Evolutionary conservation across 2,329 filamentous ascomycete genomes (phyloP), one percentile per base, ranked within the genome.

Genomic region (Westerdykella sp.): DNA sequence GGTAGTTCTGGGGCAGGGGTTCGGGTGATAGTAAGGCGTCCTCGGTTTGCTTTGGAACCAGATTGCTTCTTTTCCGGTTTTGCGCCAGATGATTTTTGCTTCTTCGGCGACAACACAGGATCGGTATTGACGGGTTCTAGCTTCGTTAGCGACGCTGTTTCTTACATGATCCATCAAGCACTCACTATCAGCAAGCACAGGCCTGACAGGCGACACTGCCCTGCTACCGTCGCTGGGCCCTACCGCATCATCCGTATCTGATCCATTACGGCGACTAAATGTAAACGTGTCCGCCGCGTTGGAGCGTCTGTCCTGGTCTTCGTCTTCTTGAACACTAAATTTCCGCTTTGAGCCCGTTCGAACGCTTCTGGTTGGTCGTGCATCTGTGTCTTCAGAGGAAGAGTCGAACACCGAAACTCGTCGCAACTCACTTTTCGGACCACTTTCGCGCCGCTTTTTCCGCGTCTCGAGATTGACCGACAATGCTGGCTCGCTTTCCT

Each of bases 281-380:
- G 66, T 67, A 55, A 77, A 76, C 22, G 69, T 63, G 15, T 72
- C 73, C 6, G 51, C 38, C 34, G 58, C 52, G 31, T 49, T 21
- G 10, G 41, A 38, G 1, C 51, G 51, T 6, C 59, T 56, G 21
- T 51, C 56, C 35, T 52, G 52, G 21, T 72, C 70, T 15, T 76
- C 73, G 10, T 71, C 71, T 32, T 79, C 75, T 34, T 75, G 69
- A 14, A 74, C 70, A 43, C 69, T 74, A 40, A 81, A 71, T 55
- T 81, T 81, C 39, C 78, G 71, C 62, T 81, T 81, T 18, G 74
- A 70, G 14, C 75, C 75, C 39, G 71, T 71, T 40, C 71, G 71
- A 3, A 69, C 52, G 4, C 62, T 38, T 43, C 62, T 62, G 22
- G 40, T 42, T 10, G 48, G 42, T 14, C 37, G 44, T 28, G 60